Percentiles rank a stretch among this genome's conserved stretches.
These are phyloP conservation scores for Botrytis galanthina DNA, from an alignment of 2,329 filamentous ascomycete genomes.

Conservation along the genomic window DNA sequence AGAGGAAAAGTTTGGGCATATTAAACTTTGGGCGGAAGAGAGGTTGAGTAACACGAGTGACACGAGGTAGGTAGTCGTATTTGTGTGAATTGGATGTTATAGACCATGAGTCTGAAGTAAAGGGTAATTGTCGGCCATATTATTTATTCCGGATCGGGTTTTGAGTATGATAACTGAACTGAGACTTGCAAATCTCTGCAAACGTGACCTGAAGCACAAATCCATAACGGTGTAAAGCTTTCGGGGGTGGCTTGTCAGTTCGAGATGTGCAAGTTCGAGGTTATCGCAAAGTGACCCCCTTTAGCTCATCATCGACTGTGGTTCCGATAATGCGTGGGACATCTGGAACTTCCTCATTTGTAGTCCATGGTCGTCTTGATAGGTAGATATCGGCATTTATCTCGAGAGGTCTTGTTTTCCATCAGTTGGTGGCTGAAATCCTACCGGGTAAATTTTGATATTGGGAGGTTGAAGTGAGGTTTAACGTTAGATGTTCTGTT, in stretches of 20 bases:
- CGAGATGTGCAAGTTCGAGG: background rate
- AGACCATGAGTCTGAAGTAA: background rate
- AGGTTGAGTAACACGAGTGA: background rate
- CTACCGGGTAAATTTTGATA: background rate
- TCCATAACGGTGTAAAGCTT: conserved; percentile 24
- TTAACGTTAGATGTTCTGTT: background rate
- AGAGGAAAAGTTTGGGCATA: background rate
- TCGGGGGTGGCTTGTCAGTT: background rate
- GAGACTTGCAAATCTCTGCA: background rate
- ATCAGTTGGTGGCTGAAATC: background rate
- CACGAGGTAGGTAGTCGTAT: background rate
- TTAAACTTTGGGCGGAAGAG: background rate
- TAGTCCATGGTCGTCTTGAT: background rate
- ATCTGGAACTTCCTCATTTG: background rate
- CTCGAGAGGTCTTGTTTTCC: background rate
- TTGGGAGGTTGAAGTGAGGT: background rate
- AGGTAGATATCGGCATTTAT: background rate
- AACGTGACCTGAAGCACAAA: background rate
- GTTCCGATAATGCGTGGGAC: background rate
- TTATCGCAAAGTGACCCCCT: background rate
- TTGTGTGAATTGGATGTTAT: background rate
- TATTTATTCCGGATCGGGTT: background rate
- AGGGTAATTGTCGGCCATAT: background rate
- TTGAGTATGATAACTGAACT: background rate
- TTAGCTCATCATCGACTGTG: background rate